Base-by-base conservation (phyloP, 2,329 filamentous ascomycete species). In the Penicillium olsonii region DNA sequence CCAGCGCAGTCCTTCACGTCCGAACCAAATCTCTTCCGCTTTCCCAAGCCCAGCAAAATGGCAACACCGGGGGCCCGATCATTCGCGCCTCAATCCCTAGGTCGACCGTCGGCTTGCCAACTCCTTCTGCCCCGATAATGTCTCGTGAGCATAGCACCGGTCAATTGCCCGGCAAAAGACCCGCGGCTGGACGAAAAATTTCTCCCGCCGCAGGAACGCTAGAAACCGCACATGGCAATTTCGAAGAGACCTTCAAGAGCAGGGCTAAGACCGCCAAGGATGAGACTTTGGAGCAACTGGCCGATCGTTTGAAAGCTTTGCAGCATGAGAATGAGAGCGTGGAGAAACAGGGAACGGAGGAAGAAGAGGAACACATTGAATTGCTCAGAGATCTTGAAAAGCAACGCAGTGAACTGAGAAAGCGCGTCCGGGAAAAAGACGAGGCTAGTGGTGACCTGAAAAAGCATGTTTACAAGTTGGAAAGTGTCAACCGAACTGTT, bases 371-470 rank as follows among this genome's bases (percentile, higher is more conserved):
- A 44, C 84, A 84, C 51, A 83, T 82, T 56, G 75, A 79, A n/a
- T 73, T 82, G 44, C 74, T 89, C 56, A 81, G 84, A 33, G 84
- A 88, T 37, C 68, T 96, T 26, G 83, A 86, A 46, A 84, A 84
- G 50, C 90, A 95, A 62, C 87, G 90, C 52, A 89, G 95, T 57
- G 82, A 87, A 42, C 84, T 96, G 67, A 86, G 82, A 62, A 85
- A 87, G 54, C 80, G 85, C 17, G 78, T 94, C 45, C 94, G 89
- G 67, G 90, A 95, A 64, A 96, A 95, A 68, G 92, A 97, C 57
- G 90, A 95, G 63, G 88, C 86, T 42, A 96, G 90, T 41, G 85
- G 89, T 37, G 90, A 91, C 64, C 73, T 96, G 45, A 90, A 88
- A 63, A 87, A 87, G 54, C 87, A 92, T 65, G 85, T 95, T 45